A percentile compares a stretch with the other conserved stretches of the same genome.
Evolutionary conservation across 495 filamentous ascomycete species (phyloP).

Genomic region (Aspergillus indologenus): DNA sequence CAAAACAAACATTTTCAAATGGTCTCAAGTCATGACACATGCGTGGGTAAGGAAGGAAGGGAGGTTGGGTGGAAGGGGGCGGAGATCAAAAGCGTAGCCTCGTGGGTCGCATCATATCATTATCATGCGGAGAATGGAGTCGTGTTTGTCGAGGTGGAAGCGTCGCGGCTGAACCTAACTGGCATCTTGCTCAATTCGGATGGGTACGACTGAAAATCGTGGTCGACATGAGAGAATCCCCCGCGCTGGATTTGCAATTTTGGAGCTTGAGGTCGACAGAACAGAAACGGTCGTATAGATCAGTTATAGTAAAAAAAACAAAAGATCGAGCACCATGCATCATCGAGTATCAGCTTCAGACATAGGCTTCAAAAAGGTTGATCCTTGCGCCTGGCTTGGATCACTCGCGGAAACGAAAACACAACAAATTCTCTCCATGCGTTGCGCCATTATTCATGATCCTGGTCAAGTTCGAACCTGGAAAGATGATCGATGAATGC

Average conservation of each 20-base stretch:
- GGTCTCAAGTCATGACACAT: neutral
- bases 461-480: neutral
- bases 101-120: neutral
- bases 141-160: neutral
- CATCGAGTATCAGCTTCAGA: neutral
- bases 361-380: neutral
- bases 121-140: neutral
- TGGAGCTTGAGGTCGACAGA: no score
- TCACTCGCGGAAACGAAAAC: neutral
- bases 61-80: no score
- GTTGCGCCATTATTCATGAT: neutral
- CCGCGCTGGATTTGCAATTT: no score
- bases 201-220: no score
- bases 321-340: neutral
- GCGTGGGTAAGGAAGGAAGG: no score
- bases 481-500: no score
- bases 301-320: neutral
- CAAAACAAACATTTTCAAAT: no score
- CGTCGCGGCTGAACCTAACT: no score
- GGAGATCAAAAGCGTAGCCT: neutral
- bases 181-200: no score
- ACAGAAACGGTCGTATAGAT: no score
- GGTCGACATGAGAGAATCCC: no score
- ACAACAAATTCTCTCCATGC: neutral
- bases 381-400: neutral